Conservation (phyloP, 148 eudicot genomes). For the Nepenthes gracilis region DNA sequence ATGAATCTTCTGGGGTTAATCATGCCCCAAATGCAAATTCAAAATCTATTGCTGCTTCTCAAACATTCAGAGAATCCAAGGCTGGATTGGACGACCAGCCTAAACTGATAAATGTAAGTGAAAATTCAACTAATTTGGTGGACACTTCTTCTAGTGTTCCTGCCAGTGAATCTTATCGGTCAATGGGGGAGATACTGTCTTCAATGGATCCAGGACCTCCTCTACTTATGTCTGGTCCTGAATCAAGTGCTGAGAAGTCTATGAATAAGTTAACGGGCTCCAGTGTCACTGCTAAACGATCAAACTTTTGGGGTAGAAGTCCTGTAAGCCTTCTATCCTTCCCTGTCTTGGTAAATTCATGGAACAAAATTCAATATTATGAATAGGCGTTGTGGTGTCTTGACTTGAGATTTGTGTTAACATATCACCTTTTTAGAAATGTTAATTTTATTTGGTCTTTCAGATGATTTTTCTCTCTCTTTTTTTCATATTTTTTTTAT, state of each 20-base stretch:
- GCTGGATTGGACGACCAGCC: slow-evolving; percentile 33
- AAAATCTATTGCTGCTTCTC: slow-evolving; percentile 32
- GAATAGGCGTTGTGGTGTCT: neutral
- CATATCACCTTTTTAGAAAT: too few relatives aligned
- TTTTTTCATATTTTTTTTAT: neutral
- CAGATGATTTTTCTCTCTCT: neutral
- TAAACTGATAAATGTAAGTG: slow-evolving; percentile 24
- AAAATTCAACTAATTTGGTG: slow-evolving; percentile 22
- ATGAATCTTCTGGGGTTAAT: slow-evolving; percentile 42
- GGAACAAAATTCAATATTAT: neutral
- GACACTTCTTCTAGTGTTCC: slow-evolving; percentile 24
- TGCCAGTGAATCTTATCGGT: slow-evolving; percentile 45
- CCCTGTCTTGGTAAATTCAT: neutral
- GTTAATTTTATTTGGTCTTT: too few relatives aligned
- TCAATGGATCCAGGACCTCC: slow-evolving; percentile 77
- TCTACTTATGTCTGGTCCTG: slow-evolving; percentile 38
- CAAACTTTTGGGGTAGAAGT: slow-evolving; percentile 77
- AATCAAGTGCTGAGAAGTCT: slow-evolving; percentile 48
- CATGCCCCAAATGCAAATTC: slow-evolving; percentile 32
- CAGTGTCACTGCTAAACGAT: slow-evolving; percentile 43
- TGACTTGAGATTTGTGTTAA: neutral
- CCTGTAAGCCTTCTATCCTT: slow-evolving; percentile 38
- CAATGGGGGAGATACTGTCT: slow-evolving; percentile 78
- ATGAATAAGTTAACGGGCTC: slow-evolving; percentile 38
- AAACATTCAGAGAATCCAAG: slow-evolving; percentile 27